Percentiles rank a stretch among this genome's conserved stretches.
Conservation (phyloP, 768 basidiomycete species). For the Termitomyces eurrhizus region DNA sequence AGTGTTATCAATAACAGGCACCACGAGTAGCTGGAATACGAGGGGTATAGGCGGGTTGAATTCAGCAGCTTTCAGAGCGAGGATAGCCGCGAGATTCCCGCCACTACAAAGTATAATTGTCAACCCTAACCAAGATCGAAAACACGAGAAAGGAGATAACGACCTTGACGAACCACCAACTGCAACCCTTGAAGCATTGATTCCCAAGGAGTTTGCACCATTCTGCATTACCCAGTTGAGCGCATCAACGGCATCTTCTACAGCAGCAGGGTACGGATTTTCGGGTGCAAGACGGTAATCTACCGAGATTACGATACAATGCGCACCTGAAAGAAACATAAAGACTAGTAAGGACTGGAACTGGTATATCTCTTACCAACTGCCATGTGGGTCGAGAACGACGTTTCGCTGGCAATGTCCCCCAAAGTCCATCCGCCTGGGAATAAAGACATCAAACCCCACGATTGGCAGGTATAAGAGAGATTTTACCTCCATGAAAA, state of each 20-base stretch:
- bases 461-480: neutral
- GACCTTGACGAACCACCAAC: conserved; percentile 75
- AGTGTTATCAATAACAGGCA: conserved; percentile 74
- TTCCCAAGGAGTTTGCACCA: conserved; percentile 41
- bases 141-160: conserved; percentile 3
- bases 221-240: conserved; percentile 55
- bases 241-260: conserved; percentile 66
- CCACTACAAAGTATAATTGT: conserved; percentile 36
- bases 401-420: conserved; percentile 53
- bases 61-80: conserved; percentile 58
- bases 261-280: conserved; percentile 64
- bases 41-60: conserved; percentile 47
- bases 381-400: conserved; percentile 60
- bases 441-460: neutral
- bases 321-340: conserved; percentile 38
- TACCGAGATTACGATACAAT: conserved; percentile 61
- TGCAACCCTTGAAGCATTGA: conserved; percentile 53
- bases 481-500: conserved; percentile 63
- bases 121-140: neutral
- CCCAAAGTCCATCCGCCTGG: conserved; percentile 78
- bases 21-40: conserved; percentile 60
- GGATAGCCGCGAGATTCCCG: conserved; percentile 64
- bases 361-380: conserved; percentile 35
- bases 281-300: conserved; percentile 75
- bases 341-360: neutral